Evolutionary conservation across 2,329 filamentous ascomycete species (phyloP), one percentile per base, ranked within the genome.

Genomic region (Cladosporium sp.): DNA sequence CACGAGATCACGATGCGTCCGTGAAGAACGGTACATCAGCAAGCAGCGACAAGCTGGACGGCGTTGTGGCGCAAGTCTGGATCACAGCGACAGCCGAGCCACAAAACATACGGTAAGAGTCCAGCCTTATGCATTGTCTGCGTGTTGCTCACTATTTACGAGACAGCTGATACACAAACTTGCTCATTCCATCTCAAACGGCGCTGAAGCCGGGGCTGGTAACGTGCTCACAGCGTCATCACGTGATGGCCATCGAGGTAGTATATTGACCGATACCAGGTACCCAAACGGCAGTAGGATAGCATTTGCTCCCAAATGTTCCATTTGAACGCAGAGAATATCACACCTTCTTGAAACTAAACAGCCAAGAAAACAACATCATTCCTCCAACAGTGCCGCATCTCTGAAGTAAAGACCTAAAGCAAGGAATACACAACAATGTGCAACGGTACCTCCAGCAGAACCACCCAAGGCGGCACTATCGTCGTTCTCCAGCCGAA

Each of bases 401-500:
- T 2, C 28, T 32, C 12, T 32, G 2, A 4, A 32, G 9, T 10
- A 32, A 28, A 2, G 12, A 4, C 2, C 28, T 22, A 40, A 17
- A 49, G 54, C 52, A 17, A 40, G n/a, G n/a, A 12, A 28, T 15
- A 17, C 17, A 10, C 44, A 34, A 56, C 15, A 25, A 68, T 68
- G 66, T 68, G 66, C 44, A 64, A 63, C 62, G 65, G 62, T 20
- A 51, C 62, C 32, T 58, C 47, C 4, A 47, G 20, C n/a, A 59
- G 66, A 10, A 35, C 53, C 40, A 50, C 47, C 13, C 58, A 66
- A 56, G 66, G 66, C 45, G 66, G 65, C 15, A 65, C 64, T 9
- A 65, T 68, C 45, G 66, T 62, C 7, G 63, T 68, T 2, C 56
- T 68, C 0, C 61, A 62, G 51, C 62, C 66, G 19, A 25, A 60